These are phyloP conservation scores for Podospora pseudopauciseta DNA, from an alignment of 495 filamentous ascomycete species.

Conservation along the genomic window DNA sequence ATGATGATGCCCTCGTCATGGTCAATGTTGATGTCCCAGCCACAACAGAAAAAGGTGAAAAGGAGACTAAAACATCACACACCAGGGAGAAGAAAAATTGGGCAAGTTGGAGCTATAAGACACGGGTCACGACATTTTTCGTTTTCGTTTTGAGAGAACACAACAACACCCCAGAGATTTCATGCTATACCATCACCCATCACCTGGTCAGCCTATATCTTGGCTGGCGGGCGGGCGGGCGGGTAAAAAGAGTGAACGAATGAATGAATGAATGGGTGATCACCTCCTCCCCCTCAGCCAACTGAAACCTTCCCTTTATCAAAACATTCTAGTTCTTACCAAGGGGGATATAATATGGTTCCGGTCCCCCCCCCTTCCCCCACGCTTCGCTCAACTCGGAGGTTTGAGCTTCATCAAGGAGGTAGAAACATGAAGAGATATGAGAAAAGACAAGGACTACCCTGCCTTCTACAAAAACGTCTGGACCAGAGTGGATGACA, in stretches of 20 bases:
- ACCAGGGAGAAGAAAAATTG: not conserved
- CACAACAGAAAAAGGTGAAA: slow-evolving; percentile 1
- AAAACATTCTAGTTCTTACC: not conserved
- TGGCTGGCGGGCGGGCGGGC: no score
- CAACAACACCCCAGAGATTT: no score
- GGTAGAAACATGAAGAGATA: not conserved
- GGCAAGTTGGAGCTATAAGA: not conserved
- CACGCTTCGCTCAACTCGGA: not conserved
- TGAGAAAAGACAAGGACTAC: no score
- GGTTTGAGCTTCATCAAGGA: not conserved
- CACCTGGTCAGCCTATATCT: not conserved
- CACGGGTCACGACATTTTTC: not conserved
- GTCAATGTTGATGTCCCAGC: not conserved
- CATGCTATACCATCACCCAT: not conserved
- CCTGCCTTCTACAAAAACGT: no score
- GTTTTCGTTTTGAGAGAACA: no score
- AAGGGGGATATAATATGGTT: not conserved
- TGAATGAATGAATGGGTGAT: not conserved
- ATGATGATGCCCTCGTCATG: not conserved
- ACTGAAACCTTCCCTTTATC: not conserved
- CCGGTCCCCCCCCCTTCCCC: no score
- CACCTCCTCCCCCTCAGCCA: not conserved
- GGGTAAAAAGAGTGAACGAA: not conserved
- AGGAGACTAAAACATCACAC: not conserved
- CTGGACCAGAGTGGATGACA: not conserved